These are phyloP conservation scores for Pseudoneurospora amorphoporcata DNA, from an alignment of 495 filamentous ascomycete genomes.

Conservation along the genomic window DNA sequence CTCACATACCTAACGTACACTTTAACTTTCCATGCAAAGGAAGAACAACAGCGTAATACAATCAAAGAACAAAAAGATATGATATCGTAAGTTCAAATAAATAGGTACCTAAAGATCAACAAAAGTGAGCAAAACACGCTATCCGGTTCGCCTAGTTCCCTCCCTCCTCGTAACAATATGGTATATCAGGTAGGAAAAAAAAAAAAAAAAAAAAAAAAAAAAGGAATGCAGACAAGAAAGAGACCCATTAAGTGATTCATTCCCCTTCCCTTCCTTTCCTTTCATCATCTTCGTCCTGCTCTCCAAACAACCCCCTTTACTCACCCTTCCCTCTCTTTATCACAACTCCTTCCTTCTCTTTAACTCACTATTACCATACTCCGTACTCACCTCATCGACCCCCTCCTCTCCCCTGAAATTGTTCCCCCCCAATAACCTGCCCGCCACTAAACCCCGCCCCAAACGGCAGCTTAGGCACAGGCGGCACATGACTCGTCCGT, in stretches of 20 bases:
- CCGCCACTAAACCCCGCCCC: background rate
- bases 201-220: background rate
- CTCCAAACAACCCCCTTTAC: background rate
- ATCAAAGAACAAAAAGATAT: too few species aligned
- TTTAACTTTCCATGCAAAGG: too few species aligned
- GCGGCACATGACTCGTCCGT: accelerated
- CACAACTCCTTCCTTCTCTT: background rate
- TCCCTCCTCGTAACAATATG: background rate
- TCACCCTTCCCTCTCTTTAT: background rate
- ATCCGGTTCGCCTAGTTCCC: background rate
- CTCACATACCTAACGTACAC: too few species aligned
- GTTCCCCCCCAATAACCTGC: background rate
- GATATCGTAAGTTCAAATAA: too few species aligned
- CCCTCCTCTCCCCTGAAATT: background rate
- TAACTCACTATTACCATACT: too few species aligned
- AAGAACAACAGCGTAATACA: too few species aligned
- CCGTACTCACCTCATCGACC: background rate
- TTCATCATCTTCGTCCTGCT: background rate
- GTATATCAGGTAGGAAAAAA: background rate
- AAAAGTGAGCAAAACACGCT: background rate
- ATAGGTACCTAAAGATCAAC: too few species aligned
- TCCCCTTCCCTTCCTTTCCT: background rate
- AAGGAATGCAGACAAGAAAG: background rate
- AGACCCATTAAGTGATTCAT: background rate
- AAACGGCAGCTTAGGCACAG: background rate